phyloP scores from a whole-genome alignment of 176 grass and related monocot species.

The Carex myosuroides region DNA sequence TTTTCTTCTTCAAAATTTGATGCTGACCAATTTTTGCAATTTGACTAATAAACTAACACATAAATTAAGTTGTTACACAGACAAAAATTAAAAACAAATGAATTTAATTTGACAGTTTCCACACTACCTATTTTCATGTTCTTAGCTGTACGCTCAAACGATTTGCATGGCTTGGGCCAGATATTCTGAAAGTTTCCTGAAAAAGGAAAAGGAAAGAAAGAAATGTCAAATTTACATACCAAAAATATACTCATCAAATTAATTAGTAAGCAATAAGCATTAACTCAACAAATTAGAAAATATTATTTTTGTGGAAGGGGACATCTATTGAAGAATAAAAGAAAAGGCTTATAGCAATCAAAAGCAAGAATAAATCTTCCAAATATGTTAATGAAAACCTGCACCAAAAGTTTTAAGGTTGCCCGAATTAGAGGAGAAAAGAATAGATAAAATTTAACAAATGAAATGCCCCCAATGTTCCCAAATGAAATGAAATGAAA shows the following conservation, averaged over 20 bases:
- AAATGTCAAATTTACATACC: background rate
- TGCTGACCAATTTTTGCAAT: background rate
- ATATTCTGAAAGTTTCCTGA: background rate
- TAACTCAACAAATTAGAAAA: background rate
- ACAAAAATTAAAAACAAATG: background rate
- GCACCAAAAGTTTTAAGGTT: background rate
- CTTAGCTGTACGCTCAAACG: background rate
- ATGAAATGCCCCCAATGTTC: background rate
- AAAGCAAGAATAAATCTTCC: conserved; percentile 6
- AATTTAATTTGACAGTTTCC: background rate
- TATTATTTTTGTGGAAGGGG: too few species aligned
- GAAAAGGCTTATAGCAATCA: background rate
- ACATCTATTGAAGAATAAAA: background rate
- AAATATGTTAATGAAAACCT: background rate
- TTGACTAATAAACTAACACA: background rate
- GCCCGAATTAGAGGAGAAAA: background rate
- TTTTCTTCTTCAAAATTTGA: background rate
- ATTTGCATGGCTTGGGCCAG: background rate
- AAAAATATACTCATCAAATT: background rate
- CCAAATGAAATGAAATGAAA: background rate
- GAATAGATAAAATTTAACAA: background rate
- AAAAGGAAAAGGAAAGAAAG: background rate
- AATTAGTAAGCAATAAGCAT: background rate
- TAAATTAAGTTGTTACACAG: background rate
- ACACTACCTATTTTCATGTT: conserved; percentile 18